A percentile compares a stretch with the other conserved stretches of the same genome.
Evolutionary conservation across 179 eudicot species (phyloP).

Genomic region (Gypsophila paniculata): DNA sequence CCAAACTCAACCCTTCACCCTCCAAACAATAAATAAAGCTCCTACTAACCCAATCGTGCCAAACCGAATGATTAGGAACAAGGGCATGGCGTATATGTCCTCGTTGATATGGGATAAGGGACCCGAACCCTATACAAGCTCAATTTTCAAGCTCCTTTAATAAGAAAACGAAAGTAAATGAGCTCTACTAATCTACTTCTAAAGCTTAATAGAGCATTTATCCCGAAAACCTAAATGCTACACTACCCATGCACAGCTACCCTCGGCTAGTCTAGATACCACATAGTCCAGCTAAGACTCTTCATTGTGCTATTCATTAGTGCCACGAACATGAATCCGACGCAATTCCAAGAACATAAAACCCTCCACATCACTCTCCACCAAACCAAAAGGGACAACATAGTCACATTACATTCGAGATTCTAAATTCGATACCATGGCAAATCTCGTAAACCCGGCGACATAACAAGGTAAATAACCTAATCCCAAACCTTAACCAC

Average conservation of each 20-base stretch:
- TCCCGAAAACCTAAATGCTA: background rate
- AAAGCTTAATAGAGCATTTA: background rate
- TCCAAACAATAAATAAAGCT: background rate
- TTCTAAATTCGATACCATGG: background rate
- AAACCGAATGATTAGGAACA: background rate
- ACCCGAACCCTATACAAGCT: background rate
- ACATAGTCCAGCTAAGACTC: background rate
- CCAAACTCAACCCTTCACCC: background rate
- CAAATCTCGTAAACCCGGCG: conserved; percentile 15
- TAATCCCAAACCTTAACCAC: conserved; percentile 14
- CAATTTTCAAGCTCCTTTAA: conserved; percentile 8
- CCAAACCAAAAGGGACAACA: background rate
- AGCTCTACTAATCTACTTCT: background rate
- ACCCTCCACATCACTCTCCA: conserved; percentile 5
- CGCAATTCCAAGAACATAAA: background rate
- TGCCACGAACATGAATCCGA: background rate
- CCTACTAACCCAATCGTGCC: background rate
- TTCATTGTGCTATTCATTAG: background rate
- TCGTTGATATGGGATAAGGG: background rate
- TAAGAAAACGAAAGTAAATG: background rate
- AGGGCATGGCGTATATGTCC: background rate
- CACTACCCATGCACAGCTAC: background rate
- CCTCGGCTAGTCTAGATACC: background rate
- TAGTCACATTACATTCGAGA: background rate
- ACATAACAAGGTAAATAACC: conserved; percentile 3